A percentile compares a stretch with the other conserved stretches of the same genome.
These are phyloP conservation scores for Paramyrothecium sp. DNA, from an alignment of 2,329 filamentous ascomycete genomes.

Conservation along the genomic window DNA sequence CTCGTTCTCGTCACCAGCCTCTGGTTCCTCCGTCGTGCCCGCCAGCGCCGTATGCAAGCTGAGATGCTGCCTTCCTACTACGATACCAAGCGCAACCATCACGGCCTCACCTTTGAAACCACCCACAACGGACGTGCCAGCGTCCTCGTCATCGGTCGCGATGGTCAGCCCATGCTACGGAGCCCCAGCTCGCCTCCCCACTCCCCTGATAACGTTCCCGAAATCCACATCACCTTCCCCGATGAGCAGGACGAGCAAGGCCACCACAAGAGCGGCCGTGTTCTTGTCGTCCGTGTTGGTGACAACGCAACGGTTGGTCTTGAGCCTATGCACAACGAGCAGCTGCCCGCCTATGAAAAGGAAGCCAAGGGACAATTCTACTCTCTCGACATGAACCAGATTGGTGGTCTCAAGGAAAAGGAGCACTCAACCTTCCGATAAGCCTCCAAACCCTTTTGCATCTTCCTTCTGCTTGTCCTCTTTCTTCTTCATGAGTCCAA, in stretches of 20 bases:
- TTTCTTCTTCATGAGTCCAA: constrained; percentile 8
- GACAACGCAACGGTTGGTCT: constrained; percentile 83
- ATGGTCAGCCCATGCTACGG: constrained; percentile 71
- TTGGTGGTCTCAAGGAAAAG: constrained; percentile 94
- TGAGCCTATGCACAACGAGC: constrained; percentile 78
- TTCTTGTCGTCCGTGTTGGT: constrained; percentile 88
- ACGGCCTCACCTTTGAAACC: constrained; percentile 60
- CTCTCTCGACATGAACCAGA: constrained; percentile 89
- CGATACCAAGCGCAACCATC: constrained; percentile 53
- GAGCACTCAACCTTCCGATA: constrained; percentile 44
- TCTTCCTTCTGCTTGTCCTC: constrained; percentile 7
- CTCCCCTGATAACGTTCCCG: constrained; percentile 80
- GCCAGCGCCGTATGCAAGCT: constrained; percentile 44
- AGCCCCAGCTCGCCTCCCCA: constrained; percentile 74
- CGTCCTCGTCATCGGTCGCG: constrained; percentile 76
- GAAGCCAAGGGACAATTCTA: constrained; percentile 79
- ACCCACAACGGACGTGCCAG: constrained; percentile 59
- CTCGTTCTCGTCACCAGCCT: constrained; percentile 68
- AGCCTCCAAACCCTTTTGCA: constrained; percentile 6
- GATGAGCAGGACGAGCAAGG: constrained; percentile 88
- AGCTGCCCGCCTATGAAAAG: constrained; percentile 86
- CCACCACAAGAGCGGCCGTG: constrained; percentile 77
- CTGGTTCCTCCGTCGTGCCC: constrained; percentile 68
- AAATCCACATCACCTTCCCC: constrained; percentile 98
- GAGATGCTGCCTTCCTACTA: constrained; percentile 69